phyloP scores from a whole-genome alignment of 306 rosid genomes.

The Fragaria ananassa region DNA sequence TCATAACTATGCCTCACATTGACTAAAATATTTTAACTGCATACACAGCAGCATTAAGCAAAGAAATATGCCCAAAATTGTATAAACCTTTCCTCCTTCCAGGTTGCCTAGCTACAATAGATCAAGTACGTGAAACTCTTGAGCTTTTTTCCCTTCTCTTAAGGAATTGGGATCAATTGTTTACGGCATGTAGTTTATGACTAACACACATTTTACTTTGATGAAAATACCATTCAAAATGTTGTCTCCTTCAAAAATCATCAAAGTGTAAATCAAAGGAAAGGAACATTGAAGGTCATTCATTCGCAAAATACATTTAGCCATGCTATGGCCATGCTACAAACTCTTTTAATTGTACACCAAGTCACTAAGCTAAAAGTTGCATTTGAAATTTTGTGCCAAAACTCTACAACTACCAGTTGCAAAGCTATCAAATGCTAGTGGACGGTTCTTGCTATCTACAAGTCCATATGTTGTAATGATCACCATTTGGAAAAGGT shows the following conservation, averaged over 20 bases:
- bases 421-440: neutral
- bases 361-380: neutral
- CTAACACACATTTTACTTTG: neutral
- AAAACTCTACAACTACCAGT: neutral
- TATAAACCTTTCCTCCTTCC: neutral
- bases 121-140: neutral
- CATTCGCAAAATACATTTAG: neutral
- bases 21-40: neutral
- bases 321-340: neutral
- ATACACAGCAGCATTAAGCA: neutral
- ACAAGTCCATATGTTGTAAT: conserved; percentile 6
- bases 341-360: neutral
- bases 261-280: neutral
- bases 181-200: neutral
- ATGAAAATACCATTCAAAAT: neutral
- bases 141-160: neutral
- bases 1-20: neutral
- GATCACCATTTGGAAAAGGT: conserved; percentile 7
- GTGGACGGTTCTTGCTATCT: neutral
- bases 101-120: neutral
- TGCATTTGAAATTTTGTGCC: neutral
- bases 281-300: conserved; percentile 1
- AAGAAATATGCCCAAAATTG: neutral
- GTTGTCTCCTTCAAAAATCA: neutral
- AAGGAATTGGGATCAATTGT: neutral